Evolutionary conservation across 805 yeast genomes (phyloP).

Genomic region (Saccharomycopsis schoenii): DNA sequence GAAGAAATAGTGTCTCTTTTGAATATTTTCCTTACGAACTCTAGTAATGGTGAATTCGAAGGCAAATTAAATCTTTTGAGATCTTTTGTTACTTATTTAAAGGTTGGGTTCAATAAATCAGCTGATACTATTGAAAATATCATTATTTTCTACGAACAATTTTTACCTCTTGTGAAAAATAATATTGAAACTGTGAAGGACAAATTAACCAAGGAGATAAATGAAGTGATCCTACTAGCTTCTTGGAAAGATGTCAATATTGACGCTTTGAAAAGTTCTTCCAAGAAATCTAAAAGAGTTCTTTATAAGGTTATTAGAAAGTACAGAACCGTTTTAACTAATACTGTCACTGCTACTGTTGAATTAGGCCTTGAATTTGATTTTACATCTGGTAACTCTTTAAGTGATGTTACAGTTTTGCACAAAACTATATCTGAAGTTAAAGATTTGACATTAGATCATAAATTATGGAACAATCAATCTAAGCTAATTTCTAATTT

Average conservation of each 20-base stretch:
- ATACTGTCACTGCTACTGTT: conserved; percentile 42
- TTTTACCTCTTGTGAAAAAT: conserved; percentile 38
- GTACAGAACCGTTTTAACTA: conserved; percentile 54
- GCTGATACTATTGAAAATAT: conserved; percentile 40
- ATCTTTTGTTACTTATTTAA: conserved; percentile 54
- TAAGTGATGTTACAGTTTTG: conserved; percentile 6
- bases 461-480: conserved; percentile 3
- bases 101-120: conserved; percentile 23
- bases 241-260: conserved; percentile 96
- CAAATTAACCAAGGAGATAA: conserved; percentile 63
- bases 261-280: conserved; percentile 88
- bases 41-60: conserved; percentile 66
- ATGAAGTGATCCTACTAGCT: conserved; percentile 79
- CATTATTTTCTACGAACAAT: conserved; percentile 58
- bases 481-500: conserved; percentile 26
- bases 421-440: neutral
- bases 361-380: conserved; percentile 44
- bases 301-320: conserved; percentile 78
- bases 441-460: conserved; percentile 4
- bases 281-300: conserved; percentile 76
- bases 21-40: conserved; percentile 63
- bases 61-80: conserved; percentile 49
- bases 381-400: conserved; percentile 15
- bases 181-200: conserved; percentile 38
- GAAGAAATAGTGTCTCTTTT: conserved; percentile 42